Percentiles rank a stretch among this genome's conserved stretches.
These are phyloP conservation scores for Aureobasidium sp. DNA, from an alignment of 2,329 filamentous ascomycete species.

Conservation along the genomic window DNA sequence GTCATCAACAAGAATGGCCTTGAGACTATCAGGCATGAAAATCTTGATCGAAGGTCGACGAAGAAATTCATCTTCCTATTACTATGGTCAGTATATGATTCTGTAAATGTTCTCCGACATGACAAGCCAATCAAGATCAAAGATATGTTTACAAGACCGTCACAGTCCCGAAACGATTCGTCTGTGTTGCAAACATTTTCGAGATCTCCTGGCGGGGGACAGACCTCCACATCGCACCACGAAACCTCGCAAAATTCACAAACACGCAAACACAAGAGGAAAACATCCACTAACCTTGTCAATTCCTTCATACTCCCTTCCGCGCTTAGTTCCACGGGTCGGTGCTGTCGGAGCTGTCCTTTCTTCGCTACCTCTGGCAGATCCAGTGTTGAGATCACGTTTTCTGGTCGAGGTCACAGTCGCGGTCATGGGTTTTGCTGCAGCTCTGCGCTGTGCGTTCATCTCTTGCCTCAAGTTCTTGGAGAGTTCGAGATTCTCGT, in stretches of 20 bases:
- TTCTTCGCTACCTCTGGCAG: conserved; percentile 80
- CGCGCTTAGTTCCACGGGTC: conserved; percentile 75
- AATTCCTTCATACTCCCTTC: conserved; percentile 79
- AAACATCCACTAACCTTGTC: conserved; percentile 69
- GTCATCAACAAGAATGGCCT: conserved; percentile 94
- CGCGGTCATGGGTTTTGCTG: conserved; percentile 44
- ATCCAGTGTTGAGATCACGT: conserved; percentile 57
- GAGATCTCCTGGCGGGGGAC: conserved; percentile 1
- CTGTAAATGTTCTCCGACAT: neutral
- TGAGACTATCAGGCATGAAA: conserved; percentile 87
- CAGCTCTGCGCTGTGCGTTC: conserved; percentile 61
- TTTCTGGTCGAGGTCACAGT: conserved; percentile 56
- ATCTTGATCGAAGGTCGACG: conserved; percentile 87
- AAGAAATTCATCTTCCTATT: conserved; percentile 89
- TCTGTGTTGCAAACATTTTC: neutral
- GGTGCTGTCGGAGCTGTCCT: conserved; percentile 67
- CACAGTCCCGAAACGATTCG: neutral
- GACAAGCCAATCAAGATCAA: neutral
- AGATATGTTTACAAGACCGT: neutral
- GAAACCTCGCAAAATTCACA: neutral
- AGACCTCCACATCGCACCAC: conserved; percentile 13
- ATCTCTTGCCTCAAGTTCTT: conserved; percentile 75
- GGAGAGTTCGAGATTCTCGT: conserved; percentile 94
- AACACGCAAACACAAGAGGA: neutral
- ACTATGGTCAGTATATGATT: neutral